Conservation (phyloP, 257 asterid genomes). For the Lantana camara region DNA sequence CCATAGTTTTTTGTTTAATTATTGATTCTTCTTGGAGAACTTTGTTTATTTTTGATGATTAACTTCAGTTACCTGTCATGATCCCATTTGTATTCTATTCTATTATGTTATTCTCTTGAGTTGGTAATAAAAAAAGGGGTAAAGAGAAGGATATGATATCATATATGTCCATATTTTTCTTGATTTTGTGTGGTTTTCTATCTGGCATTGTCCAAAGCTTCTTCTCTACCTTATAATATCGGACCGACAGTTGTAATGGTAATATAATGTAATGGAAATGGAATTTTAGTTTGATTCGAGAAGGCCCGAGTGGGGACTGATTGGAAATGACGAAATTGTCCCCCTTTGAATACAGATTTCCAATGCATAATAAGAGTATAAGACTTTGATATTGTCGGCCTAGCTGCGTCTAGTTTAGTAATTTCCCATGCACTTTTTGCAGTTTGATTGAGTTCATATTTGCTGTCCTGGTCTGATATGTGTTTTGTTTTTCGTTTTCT, state of each 20-base stretch:
- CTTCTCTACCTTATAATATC: background rate
- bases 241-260: constrained; percentile 13
- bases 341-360: constrained; percentile 5
- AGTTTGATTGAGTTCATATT: background rate
- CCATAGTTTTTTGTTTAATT: constrained; percentile 33
- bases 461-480: background rate
- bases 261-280: too few relatives aligned
- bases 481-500: too few relatives aligned
- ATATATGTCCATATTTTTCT: too few relatives aligned
- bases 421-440: background rate
- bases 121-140: constrained; percentile 36
- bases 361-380: background rate
- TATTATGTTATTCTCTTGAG: constrained; percentile 13
- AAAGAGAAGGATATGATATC: constrained; percentile 21
- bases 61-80: constrained; percentile 36
- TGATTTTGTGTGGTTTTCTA: constrained; percentile 6
- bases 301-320: too few relatives aligned
- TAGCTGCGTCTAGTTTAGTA: constrained; percentile 31
- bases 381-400: constrained; percentile 36
- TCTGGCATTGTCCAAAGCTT: constrained; percentile 9
- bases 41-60: constrained; percentile 34
- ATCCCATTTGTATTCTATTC: constrained; percentile 46
- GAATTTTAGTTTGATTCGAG: constrained; percentile 2
- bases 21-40: constrained; percentile 25
- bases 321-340: constrained; percentile 33